Evolutionary conservation across 176 grass and related monocot species (phyloP).

Genomic region (Phoenix roebelenii): DNA sequence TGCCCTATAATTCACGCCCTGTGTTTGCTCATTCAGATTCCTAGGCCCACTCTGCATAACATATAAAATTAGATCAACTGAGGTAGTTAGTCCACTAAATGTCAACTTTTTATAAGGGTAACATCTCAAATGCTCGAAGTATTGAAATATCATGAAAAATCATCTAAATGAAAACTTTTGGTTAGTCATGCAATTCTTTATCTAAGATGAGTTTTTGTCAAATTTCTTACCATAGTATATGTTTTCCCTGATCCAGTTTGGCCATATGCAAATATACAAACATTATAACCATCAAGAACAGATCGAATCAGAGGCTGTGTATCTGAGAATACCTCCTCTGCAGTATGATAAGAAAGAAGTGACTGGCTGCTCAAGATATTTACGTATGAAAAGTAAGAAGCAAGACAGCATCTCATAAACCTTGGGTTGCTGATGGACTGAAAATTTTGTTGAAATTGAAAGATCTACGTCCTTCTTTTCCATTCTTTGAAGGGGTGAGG

Average conservation of each 20-base stretch:
- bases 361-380: background rate
- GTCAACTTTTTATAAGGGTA: background rate
- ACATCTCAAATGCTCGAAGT: background rate
- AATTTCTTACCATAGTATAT: slow-evolving; percentile 77
- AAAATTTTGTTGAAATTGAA: slow-evolving; percentile 98
- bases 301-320: slow-evolving; percentile 96
- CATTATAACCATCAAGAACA: slow-evolving; percentile 96
- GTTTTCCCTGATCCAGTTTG: slow-evolving; percentile 99
- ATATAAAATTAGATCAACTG: background rate
- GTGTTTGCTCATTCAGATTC: slow-evolving; percentile 76
- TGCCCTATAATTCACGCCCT: slow-evolving; percentile 90
- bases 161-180: too few species aligned
- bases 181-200: too few species aligned
- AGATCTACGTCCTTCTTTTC: slow-evolving; percentile 67
- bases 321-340: slow-evolving; percentile 97
- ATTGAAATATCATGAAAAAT: too few species aligned
- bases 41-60: slow-evolving; percentile 81
- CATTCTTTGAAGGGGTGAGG: slow-evolving; percentile 58
- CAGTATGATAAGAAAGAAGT: slow-evolving; percentile 17
- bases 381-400: background rate
- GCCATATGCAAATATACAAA: slow-evolving; percentile 99
- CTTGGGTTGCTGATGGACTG: slow-evolving; percentile 84
- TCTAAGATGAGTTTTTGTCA: too few species aligned
- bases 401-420: slow-evolving; percentile 22
- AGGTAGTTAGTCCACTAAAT: too few species aligned